phyloP scores from a whole-genome alignment of 768 basidiomycete genomes.

The Russula brevipes region DNA sequence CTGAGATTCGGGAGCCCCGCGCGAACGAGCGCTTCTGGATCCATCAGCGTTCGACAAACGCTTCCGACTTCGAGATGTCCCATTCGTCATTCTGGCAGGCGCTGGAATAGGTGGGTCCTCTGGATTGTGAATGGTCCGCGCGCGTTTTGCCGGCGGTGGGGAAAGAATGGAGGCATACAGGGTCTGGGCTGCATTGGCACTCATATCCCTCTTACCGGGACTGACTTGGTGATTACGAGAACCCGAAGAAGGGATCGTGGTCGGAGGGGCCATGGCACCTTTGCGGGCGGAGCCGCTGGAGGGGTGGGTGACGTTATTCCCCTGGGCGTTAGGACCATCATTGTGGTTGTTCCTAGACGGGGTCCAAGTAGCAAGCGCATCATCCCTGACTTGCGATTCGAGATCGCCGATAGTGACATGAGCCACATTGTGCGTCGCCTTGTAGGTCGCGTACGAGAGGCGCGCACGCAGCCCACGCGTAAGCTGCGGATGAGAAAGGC shows the following conservation, averaged over 20 bases:
- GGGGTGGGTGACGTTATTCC: constrained; percentile 36
- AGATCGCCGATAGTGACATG: constrained; percentile 64
- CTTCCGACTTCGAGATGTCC: constrained; percentile 26
- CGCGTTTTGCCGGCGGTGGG: constrained; percentile 69
- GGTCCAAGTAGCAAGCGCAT: constrained; percentile 31
- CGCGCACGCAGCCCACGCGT: constrained; percentile 76
- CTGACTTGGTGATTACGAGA: constrained; percentile 15
- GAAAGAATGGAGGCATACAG: constrained; percentile 73
- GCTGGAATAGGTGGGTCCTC: constrained; percentile 61
- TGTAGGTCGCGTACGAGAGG: constrained; percentile 79
- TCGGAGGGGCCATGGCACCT: constrained; percentile 45
- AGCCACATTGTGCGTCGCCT: constrained; percentile 68
- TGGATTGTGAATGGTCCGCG: constrained; percentile 74
- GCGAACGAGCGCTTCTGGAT: constrained; percentile 13
- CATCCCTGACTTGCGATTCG: constrained; percentile 51
- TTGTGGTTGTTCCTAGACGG: constrained; percentile 40
- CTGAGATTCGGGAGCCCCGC: constrained; percentile 11
- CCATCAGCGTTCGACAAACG: constrained; percentile 24
- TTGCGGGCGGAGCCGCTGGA: constrained; percentile 28
- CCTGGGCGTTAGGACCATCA: constrained; percentile 48
- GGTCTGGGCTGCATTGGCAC: constrained; percentile 47
- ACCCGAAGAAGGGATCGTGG: constrained; percentile 23
- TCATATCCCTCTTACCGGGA: constrained; percentile 30
- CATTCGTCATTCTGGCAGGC: constrained; percentile 34
- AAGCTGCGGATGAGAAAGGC: constrained; percentile 45